A percentile compares a stretch with the other conserved stretches of the same genome.
phyloP scores from a whole-genome alignment of 108 stramenopile species.

The Nitzschia sp. region DNA sequence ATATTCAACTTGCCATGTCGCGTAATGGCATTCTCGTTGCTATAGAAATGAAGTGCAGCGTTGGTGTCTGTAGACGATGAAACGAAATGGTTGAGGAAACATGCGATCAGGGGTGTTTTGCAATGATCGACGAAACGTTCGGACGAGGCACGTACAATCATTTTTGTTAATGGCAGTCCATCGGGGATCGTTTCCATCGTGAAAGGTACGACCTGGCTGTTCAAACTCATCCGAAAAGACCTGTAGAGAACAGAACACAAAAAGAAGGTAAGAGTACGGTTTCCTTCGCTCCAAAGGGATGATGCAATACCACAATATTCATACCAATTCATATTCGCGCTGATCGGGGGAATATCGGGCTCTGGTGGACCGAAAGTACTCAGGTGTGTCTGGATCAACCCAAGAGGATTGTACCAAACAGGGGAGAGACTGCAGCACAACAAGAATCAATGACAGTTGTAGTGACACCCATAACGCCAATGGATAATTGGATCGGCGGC shows the following conservation, averaged over 20 bases:
- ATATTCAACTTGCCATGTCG: slow-evolving; percentile 70
- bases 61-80: slow-evolving; percentile 66
- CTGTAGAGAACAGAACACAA: slow-evolving; percentile 18
- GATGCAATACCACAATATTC: slow-evolving; percentile 4
- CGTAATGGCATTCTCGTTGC: slow-evolving; percentile 67
- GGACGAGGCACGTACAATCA: slow-evolving; percentile 37
- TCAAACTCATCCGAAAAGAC: slow-evolving; percentile 96
- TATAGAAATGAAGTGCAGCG: slow-evolving; percentile 81
- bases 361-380: slow-evolving; percentile 26
- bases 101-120: background rate
- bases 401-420: slow-evolving; percentile 34
- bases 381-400: slow-evolving; percentile 84
- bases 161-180: slow-evolving; percentile 95
- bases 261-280: background rate
- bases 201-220: slow-evolving; percentile 77
- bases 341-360: slow-evolving; percentile 42
- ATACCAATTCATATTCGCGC: slow-evolving; percentile 67
- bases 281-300: background rate
- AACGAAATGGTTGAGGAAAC: slow-evolving; percentile 5
- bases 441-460: too few relatives aligned
- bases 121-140: background rate
- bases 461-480: too few relatives aligned
- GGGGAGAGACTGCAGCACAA: too few relatives aligned
- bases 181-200: slow-evolving; percentile 90
- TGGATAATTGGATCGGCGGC: too few relatives aligned